A percentile compares a stretch with the other conserved stretches of the same genome.
These are phyloP conservation scores for Tricholoma sp. DNA, from an alignment of 768 basidiomycete species.

Conservation along the genomic window DNA sequence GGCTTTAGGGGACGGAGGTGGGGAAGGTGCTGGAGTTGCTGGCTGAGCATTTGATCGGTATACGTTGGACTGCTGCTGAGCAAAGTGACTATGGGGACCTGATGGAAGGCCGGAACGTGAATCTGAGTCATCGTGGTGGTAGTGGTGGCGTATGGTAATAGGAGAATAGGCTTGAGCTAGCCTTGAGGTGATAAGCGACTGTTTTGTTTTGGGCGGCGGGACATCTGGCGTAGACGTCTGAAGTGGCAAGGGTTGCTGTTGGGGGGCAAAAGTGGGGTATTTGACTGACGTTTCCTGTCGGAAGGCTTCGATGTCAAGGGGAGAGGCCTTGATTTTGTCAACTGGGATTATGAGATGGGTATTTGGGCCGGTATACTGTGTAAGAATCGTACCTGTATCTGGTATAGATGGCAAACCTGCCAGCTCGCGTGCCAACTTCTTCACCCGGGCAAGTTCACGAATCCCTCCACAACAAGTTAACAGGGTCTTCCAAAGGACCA, in stretches of 20 bases:
- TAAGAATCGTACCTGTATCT: constrained; percentile 28
- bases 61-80: constrained; percentile 24
- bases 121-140: constrained; percentile 79
- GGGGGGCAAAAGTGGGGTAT: constrained; percentile 88
- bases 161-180: constrained; percentile 90
- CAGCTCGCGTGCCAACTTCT: constrained; percentile 81
- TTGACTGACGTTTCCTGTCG: constrained; percentile 89
- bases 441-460: constrained; percentile 78
- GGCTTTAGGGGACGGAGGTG: constrained; percentile 78
- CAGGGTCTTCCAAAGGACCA: constrained; percentile 92
- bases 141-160: constrained; percentile 90
- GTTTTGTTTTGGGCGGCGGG: constrained; percentile 27
- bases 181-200: constrained; percentile 46
- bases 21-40: constrained; percentile 87
- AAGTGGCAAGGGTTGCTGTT: constrained; percentile 34
- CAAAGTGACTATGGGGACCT: constrained; percentile 30
- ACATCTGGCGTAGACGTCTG: constrained; percentile 25
- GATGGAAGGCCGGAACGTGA: constrained; percentile 34
- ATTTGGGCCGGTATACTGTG: not conserved
- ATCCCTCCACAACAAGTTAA: constrained; percentile 92
- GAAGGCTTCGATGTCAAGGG: constrained; percentile 86
- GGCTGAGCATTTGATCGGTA: constrained; percentile 57
- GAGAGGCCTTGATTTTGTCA: constrained; percentile 80
- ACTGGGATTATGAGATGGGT: constrained; percentile 26
- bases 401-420: constrained; percentile 65